Base-by-base conservation (phyloP, 768 basidiomycete genomes). In the Hygrophorus pudorinus region DNA sequence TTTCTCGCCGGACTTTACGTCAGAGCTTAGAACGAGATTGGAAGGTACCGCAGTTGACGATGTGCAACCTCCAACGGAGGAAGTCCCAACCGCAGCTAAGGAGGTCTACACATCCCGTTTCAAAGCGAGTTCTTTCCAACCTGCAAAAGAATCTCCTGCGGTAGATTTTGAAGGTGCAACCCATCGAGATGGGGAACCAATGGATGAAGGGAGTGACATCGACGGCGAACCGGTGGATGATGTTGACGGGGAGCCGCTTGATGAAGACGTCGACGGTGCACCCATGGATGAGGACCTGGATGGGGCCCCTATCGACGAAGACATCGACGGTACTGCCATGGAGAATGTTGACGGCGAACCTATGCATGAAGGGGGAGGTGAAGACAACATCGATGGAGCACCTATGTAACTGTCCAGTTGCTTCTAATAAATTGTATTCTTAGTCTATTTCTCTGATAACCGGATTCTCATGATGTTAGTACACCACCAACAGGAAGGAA, bases 1-100 rank as follows among this genome's bases (percentile, higher is more conserved):
- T 27, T 98, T 98, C 58, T 73, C 88, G 42, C 85, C 84, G 2
- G 87, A 93, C 44, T 87, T 85, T 55, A 92, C 86, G 0, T 56
- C 71, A 2, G 79, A 83, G 53, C 71, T 94, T 12, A 71, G 89
- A 18, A 63, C 62, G 43, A 70, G 91, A 45, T 70, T 98, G 39
- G 87, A 93, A 39, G 88, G 88, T 1, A 58, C 60, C 16, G 41
- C 59, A 4, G 56, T 60, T 18, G 59, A 63, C 16, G 47, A 52
- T 0, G 59, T 62, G 16, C 45, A 54, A 30, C 48, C 53, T n/a
- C 48, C 54, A 34, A 51, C 56, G 17, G 58, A 59, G 45, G 65
- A 67, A 17, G 56, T 52, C 13, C 50, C 58, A 2, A 51, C 56
- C 13, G 49, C 44, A 8, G 55, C 36, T 16, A 49, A 56, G 35